Evolutionary conservation across 2,329 filamentous ascomycete species (phyloP), one percentile per base, ranked within the genome.

Genomic region (Cladosporium sp.): DNA sequence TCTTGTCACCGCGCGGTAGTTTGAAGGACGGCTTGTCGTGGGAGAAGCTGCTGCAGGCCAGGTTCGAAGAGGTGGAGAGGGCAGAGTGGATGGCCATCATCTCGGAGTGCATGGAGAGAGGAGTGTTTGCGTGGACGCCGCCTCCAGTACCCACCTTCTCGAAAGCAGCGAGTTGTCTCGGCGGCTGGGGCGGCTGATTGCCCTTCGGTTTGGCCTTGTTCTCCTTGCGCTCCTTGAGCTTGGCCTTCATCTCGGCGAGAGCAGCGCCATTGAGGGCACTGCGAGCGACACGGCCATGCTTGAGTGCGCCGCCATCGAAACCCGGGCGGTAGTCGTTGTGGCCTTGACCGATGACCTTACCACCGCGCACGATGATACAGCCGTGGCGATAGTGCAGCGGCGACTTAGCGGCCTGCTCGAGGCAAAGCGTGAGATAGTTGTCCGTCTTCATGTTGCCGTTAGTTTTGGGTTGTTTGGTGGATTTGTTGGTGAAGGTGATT

Each of bases 41-140:
- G 62, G 77, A 82, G 76, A 79, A 75, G 55, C 78, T 74, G 66
- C 72, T 80, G 69, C 78, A 78, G 60, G 80, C 79, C 72, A 80
- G 71, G 58, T 78, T 79, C 69, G 77, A 80, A 61, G 80, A 83
- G 61, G 80, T 76, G 49, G 79, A 75, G 62, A 85, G 79, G 52
- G 83, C 82, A 32, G 80, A 81, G 71, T 82, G 80, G 71, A 86
- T 83, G 32, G 83, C 83, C 82, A 85, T 85, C 82, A 85, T 85
- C 77, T 85, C 83, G 4, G 81, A 81, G 70, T 86, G 83, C 81
- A 86, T 84, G 18, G 78, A 82, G 21, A 86, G 76, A 11, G 80
- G 78, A 34, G 76, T 75, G 68, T 82, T 83, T 63, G 78, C 76
- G 36, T 77, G 73, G 64, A 77, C 75, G 21, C 79, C 79, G 41